Evolutionary conservation across 768 basidiomycete genomes (phyloP), one percentile per base, ranked within the genome.

Genomic region (Mycena epipterygia): DNA sequence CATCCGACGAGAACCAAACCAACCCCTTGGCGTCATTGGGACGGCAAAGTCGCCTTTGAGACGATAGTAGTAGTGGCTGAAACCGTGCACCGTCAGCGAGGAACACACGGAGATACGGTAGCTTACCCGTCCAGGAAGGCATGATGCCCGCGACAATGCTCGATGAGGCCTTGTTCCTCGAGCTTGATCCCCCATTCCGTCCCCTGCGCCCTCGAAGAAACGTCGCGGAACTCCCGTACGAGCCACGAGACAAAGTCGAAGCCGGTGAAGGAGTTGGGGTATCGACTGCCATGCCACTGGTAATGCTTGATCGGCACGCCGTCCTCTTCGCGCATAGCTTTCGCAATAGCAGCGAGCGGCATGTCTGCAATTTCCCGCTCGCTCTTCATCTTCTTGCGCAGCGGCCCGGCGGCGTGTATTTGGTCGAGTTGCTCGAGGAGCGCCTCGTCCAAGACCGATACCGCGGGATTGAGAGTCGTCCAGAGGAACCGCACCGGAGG

Each of bases 211-310:
- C 95, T 85, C 19, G 92, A 93, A 1, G 93, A 91, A 9, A 98
- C 90, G 77, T 98, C 97, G 33, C 91, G 89, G 76, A 96, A 98
- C 79, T 96, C 94, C 35, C 94, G 89, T n/a, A 94, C 89, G 23
- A 98, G 83, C 97, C 97, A 99, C 1, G 92, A 92, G 27, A 96
- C 93, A 73, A 98, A 90, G 46, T 96, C 95, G 71, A 89, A 91
- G 1, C 97, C 97, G 13, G 91, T 95, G 79, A 99, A 98, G 6
- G 93, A 91, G 71, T 96, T 92, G 4, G 89, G 87, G 76, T 95
- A 95, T 41, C 86, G 87, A 21, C 80, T 83, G 16, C 87, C 84
- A 77, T 96, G 94, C 95, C 96, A 98, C 62, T 89, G 90, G 73
- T 95, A 88, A 68, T 94, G 89, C 75, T 95, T 93, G 81, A 97